Evolutionary conservation across 257 asterid genomes (phyloP).

Genomic region (Nicotiana undulata): DNA sequence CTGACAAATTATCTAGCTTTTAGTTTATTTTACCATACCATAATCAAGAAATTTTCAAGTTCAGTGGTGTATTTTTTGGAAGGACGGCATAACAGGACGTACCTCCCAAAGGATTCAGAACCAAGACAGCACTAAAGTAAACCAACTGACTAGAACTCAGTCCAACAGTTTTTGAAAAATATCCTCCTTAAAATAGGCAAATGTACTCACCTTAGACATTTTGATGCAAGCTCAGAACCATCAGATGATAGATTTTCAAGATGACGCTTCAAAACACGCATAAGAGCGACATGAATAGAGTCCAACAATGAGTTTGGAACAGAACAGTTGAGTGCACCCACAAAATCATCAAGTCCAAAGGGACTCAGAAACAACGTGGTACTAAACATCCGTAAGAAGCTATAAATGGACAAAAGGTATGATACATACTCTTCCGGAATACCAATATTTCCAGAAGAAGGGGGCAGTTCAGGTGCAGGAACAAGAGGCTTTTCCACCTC

Average conservation of each 20-base stretch:
- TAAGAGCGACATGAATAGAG: conserved; percentile 67
- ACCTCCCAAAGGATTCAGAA: neutral
- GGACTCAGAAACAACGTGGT: conserved; percentile 62
- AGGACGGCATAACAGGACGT: neutral
- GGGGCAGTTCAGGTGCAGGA: conserved; percentile 75
- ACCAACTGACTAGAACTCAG: neutral
- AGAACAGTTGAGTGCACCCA: conserved; percentile 78
- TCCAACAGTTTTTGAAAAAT: neutral
- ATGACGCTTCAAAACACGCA: conserved; percentile 56
- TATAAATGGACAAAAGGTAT: conserved; percentile 61
- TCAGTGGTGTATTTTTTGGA: neutral
- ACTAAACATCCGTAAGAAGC: conserved; percentile 73
- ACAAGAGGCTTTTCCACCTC: conserved; percentile 40
- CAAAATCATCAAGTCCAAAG: conserved; percentile 78
- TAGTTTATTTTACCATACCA: neutral
- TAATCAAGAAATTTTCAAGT: neutral
- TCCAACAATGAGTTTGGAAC: conserved; percentile 69
- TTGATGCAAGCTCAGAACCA: conserved; percentile 57
- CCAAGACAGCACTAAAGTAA: neutral
- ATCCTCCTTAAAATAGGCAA: neutral
- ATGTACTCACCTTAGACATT: conserved; percentile 54
- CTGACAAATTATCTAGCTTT: neutral
- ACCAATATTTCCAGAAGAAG: conserved; percentile 71
- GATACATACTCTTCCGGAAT: conserved; percentile 61
- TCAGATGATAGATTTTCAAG: conserved; percentile 56